Percentiles rank a stretch among this genome's conserved stretches.
These are phyloP conservation scores for Hygrophorus pudorinus DNA, from an alignment of 768 basidiomycete species.

Conservation along the genomic window DNA sequence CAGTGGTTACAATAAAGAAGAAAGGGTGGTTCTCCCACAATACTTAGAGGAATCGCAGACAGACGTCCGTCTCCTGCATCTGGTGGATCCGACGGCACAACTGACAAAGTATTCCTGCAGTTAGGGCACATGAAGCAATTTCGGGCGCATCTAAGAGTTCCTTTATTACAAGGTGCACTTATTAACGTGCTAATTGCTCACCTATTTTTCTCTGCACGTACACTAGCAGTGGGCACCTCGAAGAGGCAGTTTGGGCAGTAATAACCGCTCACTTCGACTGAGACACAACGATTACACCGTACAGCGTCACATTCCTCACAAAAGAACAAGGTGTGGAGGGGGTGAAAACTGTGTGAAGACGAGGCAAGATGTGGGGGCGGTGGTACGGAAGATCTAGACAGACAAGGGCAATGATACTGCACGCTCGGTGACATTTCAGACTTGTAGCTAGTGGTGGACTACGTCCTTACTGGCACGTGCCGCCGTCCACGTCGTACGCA, in stretches of 20 bases:
- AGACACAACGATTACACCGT: constrained; percentile 86
- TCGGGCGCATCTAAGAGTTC: constrained; percentile 70
- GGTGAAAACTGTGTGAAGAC: constrained; percentile 74
- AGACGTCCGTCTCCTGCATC: constrained; percentile 49
- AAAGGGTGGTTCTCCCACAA: constrained; percentile 81
- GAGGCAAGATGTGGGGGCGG: constrained; percentile 72
- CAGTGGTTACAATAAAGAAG: constrained; percentile 88
- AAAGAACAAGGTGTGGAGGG: constrained; percentile 82
- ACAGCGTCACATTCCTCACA: constrained; percentile 98
- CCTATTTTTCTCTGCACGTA: constrained; percentile 98
- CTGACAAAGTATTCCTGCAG: constrained; percentile 82
- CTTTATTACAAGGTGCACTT: background rate
- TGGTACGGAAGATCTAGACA: constrained; percentile 45
- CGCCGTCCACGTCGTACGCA: too few species aligned
- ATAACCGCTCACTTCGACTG: constrained; percentile 91
- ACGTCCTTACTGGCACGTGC: too few species aligned
- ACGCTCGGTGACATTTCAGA: constrained; percentile 26
- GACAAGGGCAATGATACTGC: constrained; percentile 68
- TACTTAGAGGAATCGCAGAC: constrained; percentile 36
- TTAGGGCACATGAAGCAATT: constrained; percentile 97
- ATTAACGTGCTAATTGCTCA: constrained; percentile 18
- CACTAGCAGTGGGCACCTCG: constrained; percentile 96
- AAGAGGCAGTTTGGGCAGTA: constrained; percentile 98
- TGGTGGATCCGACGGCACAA: constrained; percentile 83
- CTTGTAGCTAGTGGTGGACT: too few species aligned